Evolutionary conservation across 345 rosid genomes (phyloP), one percentile per base, ranked within the genome.

Genomic region (Ailanthus altissimus): DNA sequence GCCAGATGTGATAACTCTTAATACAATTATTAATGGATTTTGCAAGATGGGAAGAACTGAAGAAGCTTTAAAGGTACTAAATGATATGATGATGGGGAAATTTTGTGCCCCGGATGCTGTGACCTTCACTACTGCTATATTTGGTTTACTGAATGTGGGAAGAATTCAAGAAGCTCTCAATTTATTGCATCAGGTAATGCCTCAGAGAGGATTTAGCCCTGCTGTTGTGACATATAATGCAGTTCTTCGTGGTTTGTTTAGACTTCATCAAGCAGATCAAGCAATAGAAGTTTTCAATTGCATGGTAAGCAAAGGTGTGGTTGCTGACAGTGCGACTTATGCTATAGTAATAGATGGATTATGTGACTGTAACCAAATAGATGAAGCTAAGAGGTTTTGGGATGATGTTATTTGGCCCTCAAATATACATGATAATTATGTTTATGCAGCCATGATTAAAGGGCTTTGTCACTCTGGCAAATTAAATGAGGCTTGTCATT

Each of bases 331-430:
- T 70, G 81, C 81, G 49, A 91, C 98, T 21, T 83, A 86, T 82
- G 80, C 91, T 32, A 85, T 84, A 64, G 74, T 92, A 63, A 79
- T 94, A 28, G 87, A 84, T 36, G 93, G 97, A 50, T 77, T 94
- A 75, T 91, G 89, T 6, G 71, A 59, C 46, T 84, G 80, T 63
- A 84, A 80, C 72, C 83, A 63, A 67, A 74, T 91, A 71, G 93
- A 91, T 3, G 78, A 81, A 74, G 94, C 93, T 12, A 91, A 91
- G 85, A 89, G 78, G 76, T 88, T 94, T 42, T 92, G 97, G 97
- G 91, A 91, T 59, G 92, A 85, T 76, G 86, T 90, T 73, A 80
- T 91, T 74, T 92, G 97, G 97, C 94, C 97, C 9, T 94, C 97
- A 28, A 86, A 86, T 67, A 71, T 81, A 71, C 94, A 94, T 71